Percentiles rank a stretch among this genome's conserved stretches.
These are phyloP conservation scores for Physcomitrellopsis africana DNA, from an alignment of 225 moss, liverwort and hornwort species.

Conservation along the genomic window DNA sequence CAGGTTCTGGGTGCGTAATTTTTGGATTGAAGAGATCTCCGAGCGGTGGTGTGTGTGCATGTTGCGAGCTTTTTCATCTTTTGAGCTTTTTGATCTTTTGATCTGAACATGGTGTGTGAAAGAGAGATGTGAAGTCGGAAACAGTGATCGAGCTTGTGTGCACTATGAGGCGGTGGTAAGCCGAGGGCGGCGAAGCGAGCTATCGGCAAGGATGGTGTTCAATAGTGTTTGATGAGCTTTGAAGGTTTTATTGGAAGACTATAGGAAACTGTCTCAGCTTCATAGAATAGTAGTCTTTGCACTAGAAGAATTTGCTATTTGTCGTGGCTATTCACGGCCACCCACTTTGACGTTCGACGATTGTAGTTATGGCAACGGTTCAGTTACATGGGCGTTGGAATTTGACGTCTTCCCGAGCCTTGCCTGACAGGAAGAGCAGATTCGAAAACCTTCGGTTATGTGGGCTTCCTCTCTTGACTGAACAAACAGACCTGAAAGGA, in stretches of 20 bases:
- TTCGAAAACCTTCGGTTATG: slow-evolving; percentile 14
- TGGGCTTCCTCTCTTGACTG: slow-evolving; percentile 21
- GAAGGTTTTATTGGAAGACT: neutral
- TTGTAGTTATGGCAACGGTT: slow-evolving; percentile 38
- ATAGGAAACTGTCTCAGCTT: too few relatives aligned
- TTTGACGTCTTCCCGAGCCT: slow-evolving; percentile 19
- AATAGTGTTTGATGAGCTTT: neutral
- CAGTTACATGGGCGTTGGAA: slow-evolving; percentile 36
- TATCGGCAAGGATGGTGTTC: neutral
- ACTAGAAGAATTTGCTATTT: neutral
- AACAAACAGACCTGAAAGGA: slow-evolving; percentile 2
- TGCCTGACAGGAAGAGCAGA: slow-evolving; percentile 26
- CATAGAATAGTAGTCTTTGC: neutral
- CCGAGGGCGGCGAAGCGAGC: neutral
- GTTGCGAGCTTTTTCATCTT: neutral
- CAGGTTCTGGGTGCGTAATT: neutral
- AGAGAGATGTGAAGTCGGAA: neutral
- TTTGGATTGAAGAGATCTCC: neutral
- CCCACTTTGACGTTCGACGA: too few relatives aligned
- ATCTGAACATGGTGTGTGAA: neutral
- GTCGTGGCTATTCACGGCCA: neutral
- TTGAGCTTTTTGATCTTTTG: neutral
- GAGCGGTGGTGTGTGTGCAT: slow-evolving; percentile 16
- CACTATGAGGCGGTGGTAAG: neutral
- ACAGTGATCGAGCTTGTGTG: neutral